A percentile compares a stretch with the other conserved stretches of the same genome.
These are phyloP conservation scores for Phallus indusiatus DNA, from an alignment of 768 basidiomycete species.

Conservation along the genomic window DNA sequence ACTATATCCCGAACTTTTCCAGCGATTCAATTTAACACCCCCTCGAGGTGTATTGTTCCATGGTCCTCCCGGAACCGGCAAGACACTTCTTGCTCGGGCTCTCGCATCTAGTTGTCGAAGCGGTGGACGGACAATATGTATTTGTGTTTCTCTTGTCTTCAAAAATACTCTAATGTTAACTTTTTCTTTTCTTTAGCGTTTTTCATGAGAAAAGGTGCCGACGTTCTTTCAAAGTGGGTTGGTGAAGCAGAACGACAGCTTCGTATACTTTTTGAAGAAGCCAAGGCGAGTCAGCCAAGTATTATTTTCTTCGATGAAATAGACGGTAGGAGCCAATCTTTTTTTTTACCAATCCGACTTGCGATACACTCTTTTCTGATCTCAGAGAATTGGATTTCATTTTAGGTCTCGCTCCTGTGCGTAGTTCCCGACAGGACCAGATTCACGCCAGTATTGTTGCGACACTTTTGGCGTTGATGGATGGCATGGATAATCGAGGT, in stretches of 20 bases:
- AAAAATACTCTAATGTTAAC: not conserved
- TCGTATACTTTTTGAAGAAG: constrained; percentile 92
- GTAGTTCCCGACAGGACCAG: constrained; percentile 98
- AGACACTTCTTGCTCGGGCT: constrained; percentile 89
- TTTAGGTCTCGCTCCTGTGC: constrained; percentile 76
- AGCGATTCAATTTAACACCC: constrained; percentile 87
- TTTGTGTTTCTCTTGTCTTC: constrained; percentile 22
- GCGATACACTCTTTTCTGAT: not conserved
- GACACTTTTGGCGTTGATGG: constrained; percentile 93
- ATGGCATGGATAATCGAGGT: constrained; percentile 95
- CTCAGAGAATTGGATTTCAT: constrained; percentile 1
- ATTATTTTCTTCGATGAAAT: constrained; percentile 99
- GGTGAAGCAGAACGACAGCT: constrained; percentile 97
- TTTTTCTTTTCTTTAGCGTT: constrained; percentile 50
- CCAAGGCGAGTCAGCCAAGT: constrained; percentile 80
- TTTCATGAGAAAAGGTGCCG: constrained; percentile 99
- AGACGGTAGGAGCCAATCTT: constrained; percentile 46
- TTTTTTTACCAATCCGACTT: not conserved
- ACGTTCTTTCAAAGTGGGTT: constrained; percentile 97
- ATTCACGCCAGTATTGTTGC: constrained; percentile 98
- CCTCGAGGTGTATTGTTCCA: constrained; percentile 96
- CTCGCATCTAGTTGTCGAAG: constrained; percentile 87
- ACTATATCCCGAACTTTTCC: constrained; percentile 94
- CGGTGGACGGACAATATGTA: constrained; percentile 81
- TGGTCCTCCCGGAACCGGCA: constrained; percentile 98